Evolutionary conservation across 1,139 yeast genomes (phyloP), one percentile per base, ranked within the genome.

Genomic region (Lodderomyces pseudojiufengensis): DNA sequence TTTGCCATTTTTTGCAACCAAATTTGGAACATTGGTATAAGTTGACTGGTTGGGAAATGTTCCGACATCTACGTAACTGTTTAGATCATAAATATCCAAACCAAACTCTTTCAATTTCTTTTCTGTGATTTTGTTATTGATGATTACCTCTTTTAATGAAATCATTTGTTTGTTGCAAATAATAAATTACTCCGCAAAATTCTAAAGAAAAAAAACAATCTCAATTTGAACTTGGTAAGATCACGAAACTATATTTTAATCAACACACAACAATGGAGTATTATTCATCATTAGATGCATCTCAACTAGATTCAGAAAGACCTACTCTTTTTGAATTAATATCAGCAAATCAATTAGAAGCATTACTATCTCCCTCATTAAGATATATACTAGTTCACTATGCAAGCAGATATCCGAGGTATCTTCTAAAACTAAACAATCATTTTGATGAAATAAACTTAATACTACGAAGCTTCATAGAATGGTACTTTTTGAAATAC

Each of bases 301-400:
- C 86, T 27, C 78, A 82, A 37, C 60, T 85, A 42, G 92, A 85
- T 51, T 71, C 83, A 1, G 84, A 79, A 40, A 72, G 82, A 2
- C 95, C 95, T 1, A 84, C 95, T 0, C 65, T 86, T 10, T 86
- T 87, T 54, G 96, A 86, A 63, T 71, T 90, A 38, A 68, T 87
- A 18, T 85, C 96, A 0, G 77, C 95, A 0, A 73, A 76, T 41
- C 95, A 92, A 59, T 70, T 92, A 21, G 88, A 86, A 43, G 68
- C 76, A 4, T 67, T 92, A 37, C 64, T 92, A 26, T 80, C 95
- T 0, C 96, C 97, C 0, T 85, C 97, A 0, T 58, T 88, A 26
- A 63, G 95, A 38, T 90, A 82, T 55, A 73, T 92, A 8, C 58
- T 92, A 20, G 88, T 86, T 3, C 86, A 85, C 53, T 86, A 85